Evolutionary conservation across 805 yeast genomes (phyloP).

Genomic region (Millerozyma miso): DNA sequence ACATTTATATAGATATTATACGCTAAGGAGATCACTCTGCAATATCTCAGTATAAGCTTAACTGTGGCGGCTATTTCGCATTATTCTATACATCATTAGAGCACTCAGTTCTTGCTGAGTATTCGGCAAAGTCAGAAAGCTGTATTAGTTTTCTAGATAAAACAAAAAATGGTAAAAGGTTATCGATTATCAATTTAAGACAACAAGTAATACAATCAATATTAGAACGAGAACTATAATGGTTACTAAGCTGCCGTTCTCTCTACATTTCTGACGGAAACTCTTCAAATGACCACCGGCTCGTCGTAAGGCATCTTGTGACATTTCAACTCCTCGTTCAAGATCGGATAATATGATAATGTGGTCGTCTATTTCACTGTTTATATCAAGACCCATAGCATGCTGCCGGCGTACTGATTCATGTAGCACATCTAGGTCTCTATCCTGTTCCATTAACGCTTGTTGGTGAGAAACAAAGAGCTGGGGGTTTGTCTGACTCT

Average conservation of each 20-base stretch:
- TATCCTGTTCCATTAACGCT: slow-evolving; percentile 34
- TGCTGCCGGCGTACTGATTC: slow-evolving; percentile 32
- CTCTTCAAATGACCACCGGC: slow-evolving; percentile 27
- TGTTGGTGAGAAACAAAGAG: slow-evolving; percentile 42
- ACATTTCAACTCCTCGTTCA: slow-evolving; percentile 37
- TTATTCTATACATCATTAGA: too few species aligned
- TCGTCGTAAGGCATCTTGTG: slow-evolving; percentile 25
- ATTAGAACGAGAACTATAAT: slow-evolving; percentile 39
- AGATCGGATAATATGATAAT: slow-evolving; percentile 37
- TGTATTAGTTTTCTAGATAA: too few species aligned
- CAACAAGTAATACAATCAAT: slow-evolving; percentile 36
- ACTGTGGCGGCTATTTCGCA: too few species aligned
- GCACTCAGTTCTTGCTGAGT: too few species aligned
- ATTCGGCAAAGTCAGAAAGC: too few species aligned
- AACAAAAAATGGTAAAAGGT: too few species aligned
- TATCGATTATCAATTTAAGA: slow-evolving; percentile 36
- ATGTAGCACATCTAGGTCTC: slow-evolving; percentile 30
- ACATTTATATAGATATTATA: too few species aligned
- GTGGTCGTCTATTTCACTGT: slow-evolving; percentile 40
- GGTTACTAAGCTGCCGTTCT: slow-evolving; percentile 42
- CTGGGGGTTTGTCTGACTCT: slow-evolving; percentile 31
- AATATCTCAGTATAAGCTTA: too few species aligned
- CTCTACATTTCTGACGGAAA: slow-evolving; percentile 31
- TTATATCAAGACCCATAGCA: slow-evolving; percentile 35
- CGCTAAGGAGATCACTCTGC: too few species aligned